These are phyloP conservation scores for Solanum clarkiae DNA, from an alignment of 257 asterid genomes.

Conservation along the genomic window DNA sequence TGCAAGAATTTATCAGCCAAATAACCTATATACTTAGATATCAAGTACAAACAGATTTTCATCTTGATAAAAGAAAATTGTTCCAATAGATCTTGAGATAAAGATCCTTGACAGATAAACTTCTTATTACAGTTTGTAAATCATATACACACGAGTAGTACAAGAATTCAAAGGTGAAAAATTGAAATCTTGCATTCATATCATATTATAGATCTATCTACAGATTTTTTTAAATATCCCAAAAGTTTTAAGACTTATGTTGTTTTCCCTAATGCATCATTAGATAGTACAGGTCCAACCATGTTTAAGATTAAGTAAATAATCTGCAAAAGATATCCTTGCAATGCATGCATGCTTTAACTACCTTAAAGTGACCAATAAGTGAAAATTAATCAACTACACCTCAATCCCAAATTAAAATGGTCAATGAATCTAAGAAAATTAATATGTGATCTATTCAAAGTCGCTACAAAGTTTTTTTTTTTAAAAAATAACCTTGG, in stretches of 20 bases:
- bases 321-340: neutral
- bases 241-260: neutral
- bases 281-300: neutral
- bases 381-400: neutral
- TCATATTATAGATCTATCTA: neutral
- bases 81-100: neutral
- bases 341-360: neutral
- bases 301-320: neutral
- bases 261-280: neutral
- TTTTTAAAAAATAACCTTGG: neutral
- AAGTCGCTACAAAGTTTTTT: neutral
- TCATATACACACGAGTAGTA: neutral
- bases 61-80: neutral
- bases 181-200: neutral
- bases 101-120: neutral
- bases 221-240: neutral
- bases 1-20: constrained; percentile 19
- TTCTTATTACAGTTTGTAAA: neutral
- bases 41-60: neutral
- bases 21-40: neutral
- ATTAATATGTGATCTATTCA: neutral
- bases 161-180: neutral
- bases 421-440: neutral
- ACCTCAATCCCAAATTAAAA: neutral
- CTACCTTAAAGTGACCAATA: neutral